Base-by-base conservation (phyloP, 192 early-diverging fungal species). In the Umbelopsis ramanniana region DNA sequence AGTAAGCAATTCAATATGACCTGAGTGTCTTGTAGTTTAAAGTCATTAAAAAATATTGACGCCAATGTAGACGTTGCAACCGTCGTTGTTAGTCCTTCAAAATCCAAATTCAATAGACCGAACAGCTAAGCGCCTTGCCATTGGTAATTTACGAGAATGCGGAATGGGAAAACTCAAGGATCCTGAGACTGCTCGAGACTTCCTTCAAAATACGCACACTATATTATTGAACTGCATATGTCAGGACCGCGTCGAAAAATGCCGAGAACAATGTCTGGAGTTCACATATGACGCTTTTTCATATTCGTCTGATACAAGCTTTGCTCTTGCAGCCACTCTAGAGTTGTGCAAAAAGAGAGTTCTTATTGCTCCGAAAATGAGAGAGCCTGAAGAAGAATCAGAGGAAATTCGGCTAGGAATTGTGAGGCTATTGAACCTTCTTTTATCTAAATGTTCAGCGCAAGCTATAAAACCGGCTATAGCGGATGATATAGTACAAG, bases 391-490 rank as follows among this genome's bases (percentile, higher is more conserved):
- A 37, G 57, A 63, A 63, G 57, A 63, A 29, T 11, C 57, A 33
- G 57, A 63, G n/a, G 57, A 63, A 35, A 63, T 63, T 63, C 57
- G 57, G 14, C 57, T 37, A 38, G 57, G 33, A 19, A 37, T 63
- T 11, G 19, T 63, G 11, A 22, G 57, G 29, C 26, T 63, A 15
- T 29, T 63, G 57, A 63, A 63, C 33, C 6, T 63, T 2, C 14
- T 63, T 8, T 19, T 63, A 6, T 37, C 57, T 29, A 63, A 37
- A 37, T 37, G 57, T 29, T 37, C 29, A 15, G 33, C 7, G 9
- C 5, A 63, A 9, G 33, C 26, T 33, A 37, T 63, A 26, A 63
- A 63, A 14, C 29, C 57, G 6, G 19, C 57, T 2, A 63, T 19
- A 11, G 57, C 57, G 1, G 57, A 63, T 37, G 57, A 63, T 35